phyloP scores from a whole-genome alignment of 305 asterid genomes.

The Fraxinus platypoda region DNA sequence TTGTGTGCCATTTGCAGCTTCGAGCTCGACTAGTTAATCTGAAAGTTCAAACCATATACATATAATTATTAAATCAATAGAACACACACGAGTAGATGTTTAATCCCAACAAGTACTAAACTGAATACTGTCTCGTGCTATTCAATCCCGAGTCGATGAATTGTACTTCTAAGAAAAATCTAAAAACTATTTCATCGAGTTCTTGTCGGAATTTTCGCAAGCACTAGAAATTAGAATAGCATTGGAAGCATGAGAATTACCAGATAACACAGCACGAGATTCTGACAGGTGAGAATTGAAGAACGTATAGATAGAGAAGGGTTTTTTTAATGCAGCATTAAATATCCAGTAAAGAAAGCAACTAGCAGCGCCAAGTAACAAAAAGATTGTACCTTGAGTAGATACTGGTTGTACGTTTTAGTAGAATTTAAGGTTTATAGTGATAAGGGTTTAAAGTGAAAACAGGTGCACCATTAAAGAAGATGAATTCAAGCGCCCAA shows the following conservation, averaged over 20 bases:
- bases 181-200: too few relatives aligned
- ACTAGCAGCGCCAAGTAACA: not conserved
- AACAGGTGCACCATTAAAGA: conserved; percentile 33
- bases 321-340: conserved; percentile 50
- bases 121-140: too few relatives aligned
- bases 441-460: conserved; percentile 12
- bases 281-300: conserved; percentile 17
- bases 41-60: not conserved
- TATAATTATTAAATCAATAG: too few relatives aligned
- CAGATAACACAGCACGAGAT: conserved; percentile 18
- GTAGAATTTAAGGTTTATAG: conserved; percentile 20
- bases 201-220: not conserved
- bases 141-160: not conserved
- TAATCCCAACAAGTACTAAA: too few relatives aligned
- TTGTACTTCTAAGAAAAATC: too few relatives aligned
- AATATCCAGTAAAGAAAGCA: conserved; percentile 19
- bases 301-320: conserved; percentile 19
- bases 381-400: conserved; percentile 26
- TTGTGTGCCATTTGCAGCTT: conserved; percentile 76
- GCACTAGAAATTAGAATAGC: not conserved
- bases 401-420: conserved; percentile 19
- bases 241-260: conserved; percentile 18
- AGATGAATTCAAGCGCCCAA: conserved; percentile 19
- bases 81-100: not conserved
- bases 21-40: conserved; percentile 21